These are phyloP conservation scores for Phytophthora meadii DNA, from an alignment of 352 stramenopile species.

Conservation along the genomic window DNA sequence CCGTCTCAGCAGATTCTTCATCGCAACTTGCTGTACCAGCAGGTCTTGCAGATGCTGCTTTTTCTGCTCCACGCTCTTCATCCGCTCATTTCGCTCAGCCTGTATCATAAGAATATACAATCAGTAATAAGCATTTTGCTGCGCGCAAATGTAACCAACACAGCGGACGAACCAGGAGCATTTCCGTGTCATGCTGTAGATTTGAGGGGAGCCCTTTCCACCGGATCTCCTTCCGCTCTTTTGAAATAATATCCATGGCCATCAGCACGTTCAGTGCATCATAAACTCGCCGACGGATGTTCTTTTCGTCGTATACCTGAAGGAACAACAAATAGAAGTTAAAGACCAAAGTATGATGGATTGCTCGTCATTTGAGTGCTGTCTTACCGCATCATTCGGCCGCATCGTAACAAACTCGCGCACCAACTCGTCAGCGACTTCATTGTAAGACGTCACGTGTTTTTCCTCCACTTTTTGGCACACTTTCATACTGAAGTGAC, in stretches of 20 bases:
- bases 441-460: constrained; percentile 95
- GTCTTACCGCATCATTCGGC: constrained; percentile 69
- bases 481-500: constrained; percentile 96
- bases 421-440: constrained; percentile 95
- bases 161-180: constrained; percentile 65
- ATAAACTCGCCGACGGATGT: constrained; percentile 97
- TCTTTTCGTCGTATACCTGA: constrained; percentile 94
- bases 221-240: constrained; percentile 95
- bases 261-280: constrained; percentile 98
- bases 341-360: neutral
- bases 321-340: constrained; percentile 2
- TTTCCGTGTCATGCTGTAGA: constrained; percentile 88
- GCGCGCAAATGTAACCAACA: neutral
- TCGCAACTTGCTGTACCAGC: constrained; percentile 94
- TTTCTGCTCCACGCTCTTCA: constrained; percentile 87
- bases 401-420: constrained; percentile 89
- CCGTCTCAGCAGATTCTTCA: constrained; percentile 93
- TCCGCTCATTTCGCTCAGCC: constrained; percentile 76
- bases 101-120: constrained; percentile 12
- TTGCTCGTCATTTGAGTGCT: constrained; percentile 7
- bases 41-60: constrained; percentile 94
- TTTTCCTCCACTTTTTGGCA: constrained; percentile 98
- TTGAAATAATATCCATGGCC: constrained; percentile 98
- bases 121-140: neutral
- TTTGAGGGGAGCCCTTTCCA: constrained; percentile 87